phyloP scores from a whole-genome alignment of 208 protist genomes.

The Strigomonas oncopelti region DNA sequence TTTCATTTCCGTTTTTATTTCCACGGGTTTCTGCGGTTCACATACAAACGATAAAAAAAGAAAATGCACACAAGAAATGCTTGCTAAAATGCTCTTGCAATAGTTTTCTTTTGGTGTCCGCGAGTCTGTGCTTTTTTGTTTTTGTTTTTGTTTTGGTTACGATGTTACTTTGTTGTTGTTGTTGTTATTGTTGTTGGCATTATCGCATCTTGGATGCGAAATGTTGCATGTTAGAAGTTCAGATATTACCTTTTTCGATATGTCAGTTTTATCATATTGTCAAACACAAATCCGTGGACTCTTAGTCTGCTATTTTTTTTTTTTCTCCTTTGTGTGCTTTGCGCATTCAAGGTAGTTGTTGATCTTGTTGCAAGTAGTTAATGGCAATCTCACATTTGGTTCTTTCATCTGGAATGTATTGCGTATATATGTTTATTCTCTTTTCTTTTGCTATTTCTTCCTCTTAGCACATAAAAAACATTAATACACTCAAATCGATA shows the following conservation, averaged over 20 bases:
- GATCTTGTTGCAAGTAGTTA: neutral
- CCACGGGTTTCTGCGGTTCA: neutral
- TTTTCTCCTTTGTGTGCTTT: neutral
- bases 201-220: neutral
- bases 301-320: slow-evolving; percentile 12
- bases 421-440: too few relatives aligned
- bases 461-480: too few relatives aligned
- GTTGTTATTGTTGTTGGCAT: slow-evolving; percentile 9
- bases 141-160: neutral
- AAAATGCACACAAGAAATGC: neutral
- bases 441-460: too few relatives aligned
- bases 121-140: neutral
- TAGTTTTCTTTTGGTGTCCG: too few relatives aligned
- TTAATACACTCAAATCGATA: too few relatives aligned
- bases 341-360: neutral
- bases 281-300: slow-evolving; percentile 4
- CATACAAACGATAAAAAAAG: neutral
- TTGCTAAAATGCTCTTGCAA: too few relatives aligned
- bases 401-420: neutral
- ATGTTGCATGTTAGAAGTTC: neutral
- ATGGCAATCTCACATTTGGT: neutral
- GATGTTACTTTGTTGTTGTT: slow-evolving; percentile 8
- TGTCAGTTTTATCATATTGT: slow-evolving; percentile 11
- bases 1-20: too few relatives aligned
- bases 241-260: neutral